phyloP scores from a whole-genome alignment of 331 rosid genomes.

The Erythrophleum ivorense region DNA sequence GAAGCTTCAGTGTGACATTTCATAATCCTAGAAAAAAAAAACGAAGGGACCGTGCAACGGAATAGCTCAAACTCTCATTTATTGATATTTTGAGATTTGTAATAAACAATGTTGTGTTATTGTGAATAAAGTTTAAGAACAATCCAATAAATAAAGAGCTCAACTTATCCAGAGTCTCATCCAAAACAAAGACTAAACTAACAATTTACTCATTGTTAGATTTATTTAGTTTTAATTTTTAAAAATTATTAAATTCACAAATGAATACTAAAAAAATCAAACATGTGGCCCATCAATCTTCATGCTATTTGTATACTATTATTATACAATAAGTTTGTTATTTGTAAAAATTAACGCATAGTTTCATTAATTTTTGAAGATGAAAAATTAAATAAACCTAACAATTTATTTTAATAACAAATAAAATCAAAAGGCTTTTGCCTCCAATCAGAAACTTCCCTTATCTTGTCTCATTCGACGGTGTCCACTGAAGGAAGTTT shows the following conservation, averaged over 20 bases:
- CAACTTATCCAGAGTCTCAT: neutral
- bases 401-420: neutral
- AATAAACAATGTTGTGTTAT: neutral
- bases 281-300: neutral
- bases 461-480: conserved; percentile 63
- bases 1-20: neutral
- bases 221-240: neutral
- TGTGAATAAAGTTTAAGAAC: neutral
- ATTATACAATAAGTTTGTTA: neutral
- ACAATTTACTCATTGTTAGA: neutral
- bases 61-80: neutral
- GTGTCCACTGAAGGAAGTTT: conserved; percentile 57
- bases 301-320: neutral
- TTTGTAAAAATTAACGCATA: neutral
- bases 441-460: conserved; percentile 47
- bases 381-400: neutral
- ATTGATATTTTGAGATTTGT: neutral
- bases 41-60: neutral
- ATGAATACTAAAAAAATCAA: neutral
- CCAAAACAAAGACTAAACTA: conserved; percentile 24
- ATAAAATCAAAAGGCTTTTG: neutral
- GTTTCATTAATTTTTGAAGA: neutral
- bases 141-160: neutral
- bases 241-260: neutral
- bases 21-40: neutral